Base-by-base conservation (phyloP, 2,329 filamentous ascomycete species). In the Sclerotinia spermophila region DNA sequence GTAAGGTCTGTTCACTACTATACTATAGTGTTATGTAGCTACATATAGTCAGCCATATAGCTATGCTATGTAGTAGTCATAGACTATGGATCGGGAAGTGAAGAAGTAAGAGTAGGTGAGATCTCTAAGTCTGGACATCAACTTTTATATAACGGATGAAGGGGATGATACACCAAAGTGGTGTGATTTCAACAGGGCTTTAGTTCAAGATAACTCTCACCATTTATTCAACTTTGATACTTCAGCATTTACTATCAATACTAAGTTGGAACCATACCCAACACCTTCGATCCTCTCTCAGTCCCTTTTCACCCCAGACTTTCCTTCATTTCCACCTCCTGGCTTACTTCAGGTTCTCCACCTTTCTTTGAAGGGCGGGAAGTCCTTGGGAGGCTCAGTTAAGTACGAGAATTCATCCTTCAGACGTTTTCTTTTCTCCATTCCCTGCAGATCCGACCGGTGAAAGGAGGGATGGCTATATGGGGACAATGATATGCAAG, bases 381-480 rank as follows among this genome's bases (percentile, higher is more conserved):
- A 6, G 13, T 1, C n/a, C 1, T n/a, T 48, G 21, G 3, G 21
- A 48, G 24, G 10, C 2, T 48, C n/a, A 2, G 1, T 48, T 13
- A 4, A 48, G 3, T 0, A n/a, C 45, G 10, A 48, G 6, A 1
- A n/a, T 21, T 8, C n/a, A 48, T 13, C 24, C 10, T n/a, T 48
- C 24, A n/a, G 45, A 48, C 1, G 24, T 48, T 13, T 4, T n/a
- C 45, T n/a, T 15, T n/a, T 48, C 24, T 48, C 45, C 45, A 2
- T n/a, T n/a, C 10, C 5, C 24, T 4, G 1, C 10, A 6, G 10
- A 13, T 1, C 5, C 13, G 2, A n/a, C 10, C 4, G n/a, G 45
- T 48, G 0, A 4, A 48, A 48, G 24, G 21, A 24, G 44, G 19
- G 19, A 13, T 19, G 1, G 4, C n/a, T 8, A 48, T 48, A 13